phyloP scores from a whole-genome alignment of 768 basidiomycete species.

The Termitomyces sp. region DNA sequence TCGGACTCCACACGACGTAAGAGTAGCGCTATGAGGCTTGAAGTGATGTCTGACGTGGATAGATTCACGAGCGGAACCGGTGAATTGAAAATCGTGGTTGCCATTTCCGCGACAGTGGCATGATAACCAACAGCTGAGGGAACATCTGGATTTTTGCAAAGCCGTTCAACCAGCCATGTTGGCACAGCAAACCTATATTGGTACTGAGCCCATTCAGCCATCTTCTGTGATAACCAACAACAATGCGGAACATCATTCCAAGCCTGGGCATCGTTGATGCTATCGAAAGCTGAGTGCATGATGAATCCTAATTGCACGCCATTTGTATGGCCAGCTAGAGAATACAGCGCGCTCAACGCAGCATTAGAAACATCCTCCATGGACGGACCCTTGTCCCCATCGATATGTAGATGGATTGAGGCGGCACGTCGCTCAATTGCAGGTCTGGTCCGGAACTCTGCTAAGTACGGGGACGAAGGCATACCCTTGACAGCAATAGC shows the following conservation, averaged over 20 bases:
- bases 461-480: conserved; percentile 71
- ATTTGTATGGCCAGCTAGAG: conserved; percentile 71
- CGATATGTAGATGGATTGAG: conserved; percentile 83
- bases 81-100: conserved; percentile 78
- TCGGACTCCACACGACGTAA: conserved; percentile 63
- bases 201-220: conserved; percentile 86
- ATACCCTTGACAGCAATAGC: conserved; percentile 59
- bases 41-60: conserved; percentile 84
- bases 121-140: conserved; percentile 44
- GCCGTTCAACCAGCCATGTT: conserved; percentile 74
- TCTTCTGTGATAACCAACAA: conserved; percentile 74
- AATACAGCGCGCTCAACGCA: conserved; percentile 63
- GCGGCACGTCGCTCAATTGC: conserved; percentile 77
- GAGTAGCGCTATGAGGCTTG: conserved; percentile 69
- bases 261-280: conserved; percentile 51
- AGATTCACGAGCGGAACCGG: conserved; percentile 82
- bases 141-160: conserved; percentile 58
- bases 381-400: conserved; percentile 83
- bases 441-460: conserved; percentile 80
- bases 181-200: conserved; percentile 92
- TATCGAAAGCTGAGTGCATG: conserved; percentile 68
- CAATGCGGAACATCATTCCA: conserved; percentile 73
- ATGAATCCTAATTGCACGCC: conserved; percentile 68
- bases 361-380: conserved; percentile 69
- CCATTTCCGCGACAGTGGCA: conserved; percentile 66